phyloP scores from a whole-genome alignment of 2,329 filamentous ascomycete genomes.

The Neodidymelliopsis sp. region DNA sequence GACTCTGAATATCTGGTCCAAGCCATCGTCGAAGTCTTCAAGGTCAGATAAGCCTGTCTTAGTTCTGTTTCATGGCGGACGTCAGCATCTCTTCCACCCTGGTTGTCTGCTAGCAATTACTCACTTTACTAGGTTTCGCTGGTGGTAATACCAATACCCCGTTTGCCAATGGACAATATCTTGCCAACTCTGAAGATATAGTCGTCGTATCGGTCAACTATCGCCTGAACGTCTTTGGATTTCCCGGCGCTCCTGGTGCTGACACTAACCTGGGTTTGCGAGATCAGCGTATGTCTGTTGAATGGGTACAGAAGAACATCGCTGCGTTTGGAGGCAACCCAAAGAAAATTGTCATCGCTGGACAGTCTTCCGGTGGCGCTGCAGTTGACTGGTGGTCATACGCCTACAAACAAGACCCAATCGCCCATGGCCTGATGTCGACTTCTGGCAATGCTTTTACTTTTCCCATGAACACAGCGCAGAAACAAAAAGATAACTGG shows the following conservation, averaged over 20 bases:
- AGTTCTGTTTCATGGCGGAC: conserved; percentile 53
- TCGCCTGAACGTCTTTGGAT: conserved; percentile 48
- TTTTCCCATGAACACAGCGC: conserved; percentile 25
- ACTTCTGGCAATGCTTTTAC: conserved; percentile 36
- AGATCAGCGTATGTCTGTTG: conserved; percentile 62
- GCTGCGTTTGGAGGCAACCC: conserved; percentile 60
- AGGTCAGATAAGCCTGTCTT: conserved; percentile 47
- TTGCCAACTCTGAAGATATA: conserved; percentile 49
- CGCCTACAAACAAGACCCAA: conserved; percentile 56
- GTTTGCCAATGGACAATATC: conserved; percentile 48
- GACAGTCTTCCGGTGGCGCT: conserved; percentile 56
- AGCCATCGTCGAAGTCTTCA: conserved; percentile 26
- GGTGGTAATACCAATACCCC: conserved; percentile 47
- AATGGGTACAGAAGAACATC: conserved; percentile 62
- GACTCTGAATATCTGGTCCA: conserved; percentile 44
- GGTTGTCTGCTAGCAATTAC: neutral
- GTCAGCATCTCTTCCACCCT: conserved; percentile 29
- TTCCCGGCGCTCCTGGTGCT: conserved; percentile 38
- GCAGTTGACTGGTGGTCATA: conserved; percentile 58
- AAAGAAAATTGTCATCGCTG: conserved; percentile 54
- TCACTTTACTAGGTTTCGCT: conserved; percentile 38
- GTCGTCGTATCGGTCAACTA: conserved; percentile 54
- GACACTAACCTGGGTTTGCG: conserved; percentile 59
- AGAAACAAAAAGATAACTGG: conserved; percentile 27
- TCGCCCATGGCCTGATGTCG: conserved; percentile 56